A percentile compares a stretch with the other conserved stretches of the same genome.
These are phyloP conservation scores for Sungouiozyma ichnusensis DNA, from an alignment of 805 yeast genomes.

Conservation along the genomic window DNA sequence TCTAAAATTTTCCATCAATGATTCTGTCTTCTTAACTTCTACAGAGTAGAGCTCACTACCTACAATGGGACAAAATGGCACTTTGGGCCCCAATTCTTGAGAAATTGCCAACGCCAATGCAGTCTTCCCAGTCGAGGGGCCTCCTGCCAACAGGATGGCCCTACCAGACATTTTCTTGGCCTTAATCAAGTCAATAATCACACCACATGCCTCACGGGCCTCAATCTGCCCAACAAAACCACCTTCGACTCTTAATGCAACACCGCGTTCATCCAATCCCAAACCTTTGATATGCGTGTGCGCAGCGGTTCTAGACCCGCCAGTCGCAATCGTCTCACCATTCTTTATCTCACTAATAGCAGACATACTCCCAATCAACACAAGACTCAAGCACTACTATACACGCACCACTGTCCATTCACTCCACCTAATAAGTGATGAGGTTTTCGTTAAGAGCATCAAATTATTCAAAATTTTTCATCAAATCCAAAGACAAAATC, in stretches of 20 bases:
- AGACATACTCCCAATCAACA: slow-evolving; percentile 41
- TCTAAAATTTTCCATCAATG: slow-evolving; percentile 91
- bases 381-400: neutral
- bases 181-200: slow-evolving; percentile 86
- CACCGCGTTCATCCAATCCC: slow-evolving; percentile 84
- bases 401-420: neutral
- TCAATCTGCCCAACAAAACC: slow-evolving; percentile 70
- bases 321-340: slow-evolving; percentile 24
- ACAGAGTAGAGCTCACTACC: slow-evolving; percentile 90
- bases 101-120: slow-evolving; percentile 94
- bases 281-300: slow-evolving; percentile 95
- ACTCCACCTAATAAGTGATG: neutral
- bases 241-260: slow-evolving; percentile 75
- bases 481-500: too few species aligned
- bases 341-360: slow-evolving; percentile 71
- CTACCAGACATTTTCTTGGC: slow-evolving; percentile 89
- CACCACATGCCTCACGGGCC: slow-evolving; percentile 88
- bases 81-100: slow-evolving; percentile 93
- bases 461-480: neutral
- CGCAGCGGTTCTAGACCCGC: slow-evolving; percentile 64
- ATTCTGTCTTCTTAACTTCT: slow-evolving; percentile 95
- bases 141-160: slow-evolving; percentile 92
- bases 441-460: neutral
- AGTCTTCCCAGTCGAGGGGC: slow-evolving; percentile 97
- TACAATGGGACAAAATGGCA: slow-evolving; percentile 95